Evolutionary conservation across 1,139 yeast genomes (phyloP), one percentile per base, ranked within the genome.

Genomic region (Debaryomyces coudertii): DNA sequence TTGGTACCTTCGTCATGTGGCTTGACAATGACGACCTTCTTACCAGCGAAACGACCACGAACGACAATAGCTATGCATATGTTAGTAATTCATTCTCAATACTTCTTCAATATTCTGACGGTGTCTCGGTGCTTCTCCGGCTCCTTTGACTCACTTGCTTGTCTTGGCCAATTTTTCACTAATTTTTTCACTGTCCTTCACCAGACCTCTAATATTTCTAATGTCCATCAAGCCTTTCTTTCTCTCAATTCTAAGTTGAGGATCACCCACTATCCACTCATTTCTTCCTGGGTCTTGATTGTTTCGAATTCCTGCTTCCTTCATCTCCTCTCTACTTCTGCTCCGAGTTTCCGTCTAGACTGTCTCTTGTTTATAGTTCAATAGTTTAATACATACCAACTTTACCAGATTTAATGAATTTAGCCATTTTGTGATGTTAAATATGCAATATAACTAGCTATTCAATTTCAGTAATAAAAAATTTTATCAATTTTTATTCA

Each of bases 31-130:
- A 95, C 99, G 64, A 95, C 99, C 88, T 95, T 95, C 90, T 92
- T 93, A 85, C 99, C 99, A 77, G 99, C 99, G 89, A 85, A 93
- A 84, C 99, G 95, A 75, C 99, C 99, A 80, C 98, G 95, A 79
- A 93, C 96, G 77, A 93, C 92, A 81, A 93, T 92, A 82, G 99
- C 98, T 88, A 71, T 51, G 51, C 47, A 33, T 33, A 33, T 51
- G 79, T 74, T 73, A 70, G 74, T 70, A 71, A 45, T 34, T 28
- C 24, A n/a, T 22, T 15, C 18, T n/a, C 22, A 15, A 12, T 28
- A 20, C 11, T 20, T 9, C 41, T 35, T n/a, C 16, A 7, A 22
- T 11, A 14, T 11, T 24, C 9, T 14, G 38, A 35, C 38, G 38
- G 28, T 23, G n/a, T 18, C 14, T 28, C 9, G n/a, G 7, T n/a